Conservation (phyloP, 1,284 basidiomycete genomes). For the Fomes fomentarius region DNA sequence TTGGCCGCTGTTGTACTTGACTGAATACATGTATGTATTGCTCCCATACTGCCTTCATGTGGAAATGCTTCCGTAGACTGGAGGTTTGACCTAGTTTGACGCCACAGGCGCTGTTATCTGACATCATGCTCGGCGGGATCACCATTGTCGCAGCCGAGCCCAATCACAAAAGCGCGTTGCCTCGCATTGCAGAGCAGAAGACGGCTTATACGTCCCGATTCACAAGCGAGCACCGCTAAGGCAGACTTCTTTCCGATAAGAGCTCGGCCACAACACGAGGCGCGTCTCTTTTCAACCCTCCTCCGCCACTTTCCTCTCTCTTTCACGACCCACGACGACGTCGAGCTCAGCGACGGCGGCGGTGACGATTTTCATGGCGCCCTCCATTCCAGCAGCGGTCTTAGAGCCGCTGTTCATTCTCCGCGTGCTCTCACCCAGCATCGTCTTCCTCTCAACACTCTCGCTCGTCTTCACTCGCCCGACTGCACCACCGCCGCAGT, state of each 20-base stretch:
- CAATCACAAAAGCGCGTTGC: conserved; percentile 2
- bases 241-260: conserved; percentile 28
- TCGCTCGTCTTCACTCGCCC: conserved; percentile 59
- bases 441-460: conserved; percentile 61
- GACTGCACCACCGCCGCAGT: conserved; percentile 39
- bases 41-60: too few species aligned
- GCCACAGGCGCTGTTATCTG: conserved; percentile 12
- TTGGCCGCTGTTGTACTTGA: not conserved
- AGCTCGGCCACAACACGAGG: conserved; percentile 28
- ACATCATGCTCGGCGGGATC: conserved; percentile 19
- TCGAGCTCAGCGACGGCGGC: conserved; percentile 35
- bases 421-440: conserved; percentile 63
- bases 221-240: conserved; percentile 22
- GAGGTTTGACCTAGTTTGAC: too few species aligned
- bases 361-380: conserved; percentile 27
- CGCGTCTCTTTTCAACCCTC: conserved; percentile 22
- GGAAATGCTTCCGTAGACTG: too few species aligned
- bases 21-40: not conserved
- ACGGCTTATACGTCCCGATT: conserved; percentile 17
- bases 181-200: conserved; percentile 3
- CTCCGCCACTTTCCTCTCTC: conserved; percentile 23
- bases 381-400: conserved; percentile 18
- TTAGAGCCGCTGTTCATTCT: conserved; percentile 51
- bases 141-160: conserved; percentile 5
- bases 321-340: conserved; percentile 34